Base-by-base conservation (phyloP, 441 rosid genomes). In the Populus hybrid region DNA sequence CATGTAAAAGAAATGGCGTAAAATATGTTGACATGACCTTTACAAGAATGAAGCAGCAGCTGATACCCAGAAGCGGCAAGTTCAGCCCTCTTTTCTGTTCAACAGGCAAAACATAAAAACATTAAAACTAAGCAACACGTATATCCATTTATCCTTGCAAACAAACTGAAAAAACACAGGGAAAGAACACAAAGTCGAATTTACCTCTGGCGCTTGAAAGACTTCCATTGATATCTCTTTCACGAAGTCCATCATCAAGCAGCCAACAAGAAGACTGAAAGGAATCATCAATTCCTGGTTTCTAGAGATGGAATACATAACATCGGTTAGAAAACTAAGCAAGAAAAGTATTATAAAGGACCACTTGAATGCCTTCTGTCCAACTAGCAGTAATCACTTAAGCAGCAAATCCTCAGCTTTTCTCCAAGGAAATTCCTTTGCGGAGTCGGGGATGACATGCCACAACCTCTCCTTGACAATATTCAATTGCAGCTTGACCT, bases 231-330 rank as follows among this genome's bases (percentile, higher is more conserved):
- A 40, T 21, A 79, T 69, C 80, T 82, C 86, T 69, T 76, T 87
- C n/a, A 87, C 28, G 78, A 83, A 80, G 72, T 83, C 79, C 32
- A 86, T 36, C 76, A 80, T 69, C 73, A 77, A 75, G 70, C 79
- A 82, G 50, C 90, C 88, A 9, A 81, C 36, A 11, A 81, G 70
- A 4, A 88, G 89, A 35, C 88, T 89, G 14, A 86, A 18, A 6
- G 90, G 89, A 59, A 86, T 66, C 77, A 80, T 61, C 42, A 85
- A 59, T 59, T 88, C 89, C 69, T 79, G 83, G 61, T 81, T 82
- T 72, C 69, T 77, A 9, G 74, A 54, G 18, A 85, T 81, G 6
- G 88, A 78, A 78, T 77, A 75, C 38, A 81, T 18, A 65, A 82
- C 74, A 83, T 86, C 88, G 2, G 89, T 79, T 68, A 77, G 10